A percentile compares a stretch with the other conserved stretches of the same genome.
phyloP scores from a whole-genome alignment of 2,329 filamentous ascomycete genomes.

The Dactylellina parvicollis region DNA sequence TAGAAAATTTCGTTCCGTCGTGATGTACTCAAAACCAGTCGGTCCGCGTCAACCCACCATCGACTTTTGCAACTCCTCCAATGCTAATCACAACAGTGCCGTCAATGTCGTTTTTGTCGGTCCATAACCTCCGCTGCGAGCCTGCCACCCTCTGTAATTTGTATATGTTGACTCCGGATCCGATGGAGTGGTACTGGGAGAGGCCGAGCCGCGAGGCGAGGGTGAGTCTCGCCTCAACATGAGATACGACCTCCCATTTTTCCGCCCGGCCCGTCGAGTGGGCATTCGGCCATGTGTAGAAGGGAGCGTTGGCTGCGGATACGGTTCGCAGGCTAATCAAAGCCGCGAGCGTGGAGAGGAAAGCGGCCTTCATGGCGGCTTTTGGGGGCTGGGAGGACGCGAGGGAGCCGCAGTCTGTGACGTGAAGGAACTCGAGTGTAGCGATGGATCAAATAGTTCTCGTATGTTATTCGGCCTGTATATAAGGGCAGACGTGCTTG shows the following conservation, averaged over 20 bases:
- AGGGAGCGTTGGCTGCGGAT: constrained; percentile 41
- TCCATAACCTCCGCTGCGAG: constrained; percentile 29
- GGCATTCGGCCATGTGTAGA: constrained; percentile 51
- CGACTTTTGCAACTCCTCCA: constrained; percentile 35
- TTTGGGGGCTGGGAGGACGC: constrained; percentile 43
- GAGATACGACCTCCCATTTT: constrained; percentile 42
- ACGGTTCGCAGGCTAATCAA: constrained; percentile 32
- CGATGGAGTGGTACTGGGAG: constrained; percentile 52
- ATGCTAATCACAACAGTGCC: constrained; percentile 35
- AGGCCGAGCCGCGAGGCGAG: constrained; percentile 50
- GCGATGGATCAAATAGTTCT: neutral
- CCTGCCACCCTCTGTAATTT: constrained; percentile 47
- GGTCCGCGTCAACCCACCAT: constrained; percentile 12
- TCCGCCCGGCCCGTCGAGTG: constrained; percentile 13
- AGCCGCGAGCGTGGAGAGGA: constrained; percentile 42
- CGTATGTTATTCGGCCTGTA: neutral
- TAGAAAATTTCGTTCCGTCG: neutral
- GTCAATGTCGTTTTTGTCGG: constrained; percentile 38
- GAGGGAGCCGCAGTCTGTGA: constrained; percentile 22
- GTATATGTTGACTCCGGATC: constrained; percentile 36
- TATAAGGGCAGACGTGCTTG: neutral
- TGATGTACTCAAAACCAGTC: neutral
- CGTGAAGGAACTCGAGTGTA: neutral
- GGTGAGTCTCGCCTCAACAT: constrained; percentile 28
- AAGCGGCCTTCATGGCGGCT: constrained; percentile 34